phyloP scores from a whole-genome alignment of 805 yeast species.

The Wickerhamomyces ciferrii region DNA sequence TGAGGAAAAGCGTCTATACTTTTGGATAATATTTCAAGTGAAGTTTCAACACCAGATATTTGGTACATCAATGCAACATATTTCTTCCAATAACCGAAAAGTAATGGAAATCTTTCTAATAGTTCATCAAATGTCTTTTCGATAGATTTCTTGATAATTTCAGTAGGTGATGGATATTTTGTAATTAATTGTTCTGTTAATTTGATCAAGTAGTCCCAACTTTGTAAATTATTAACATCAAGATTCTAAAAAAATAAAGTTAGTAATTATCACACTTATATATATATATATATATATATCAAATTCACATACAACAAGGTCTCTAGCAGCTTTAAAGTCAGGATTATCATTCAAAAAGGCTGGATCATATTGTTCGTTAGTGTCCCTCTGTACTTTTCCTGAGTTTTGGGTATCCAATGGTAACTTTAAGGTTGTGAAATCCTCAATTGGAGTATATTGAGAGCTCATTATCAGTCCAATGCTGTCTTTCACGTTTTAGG shows the following conservation, averaged over 20 bases:
- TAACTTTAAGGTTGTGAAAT: not conserved
- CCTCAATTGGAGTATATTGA: not conserved
- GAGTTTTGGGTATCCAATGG: not conserved
- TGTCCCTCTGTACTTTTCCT: not conserved
- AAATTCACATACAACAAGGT: slow-evolving; percentile 9
- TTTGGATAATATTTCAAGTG: slow-evolving; percentile 37
- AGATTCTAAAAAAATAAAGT: slow-evolving; percentile 3
- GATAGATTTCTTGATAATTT: slow-evolving; percentile 22
- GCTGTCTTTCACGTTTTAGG: not conserved
- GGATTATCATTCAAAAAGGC: slow-evolving; percentile 16
- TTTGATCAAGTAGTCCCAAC: slow-evolving; percentile 35
- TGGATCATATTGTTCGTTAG: slow-evolving; percentile 2
- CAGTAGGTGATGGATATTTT: slow-evolving; percentile 29
- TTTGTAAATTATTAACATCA: slow-evolving; percentile 27
- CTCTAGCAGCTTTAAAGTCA: slow-evolving; percentile 19
- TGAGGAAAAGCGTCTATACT: slow-evolving; percentile 47
- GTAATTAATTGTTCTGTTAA: slow-evolving; percentile 25
- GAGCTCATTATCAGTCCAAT: not conserved
- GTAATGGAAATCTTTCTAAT: slow-evolving; percentile 50
- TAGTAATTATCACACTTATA: slow-evolving; percentile 3
- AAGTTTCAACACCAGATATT: slow-evolving; percentile 46
- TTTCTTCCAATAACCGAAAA: slow-evolving; percentile 60
- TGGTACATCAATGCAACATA: slow-evolving; percentile 52
- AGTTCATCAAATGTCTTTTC: slow-evolving; percentile 34
- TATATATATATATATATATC: slow-evolving; percentile 1